Evolutionary conservation across 805 yeast genomes (phyloP).

Genomic region (Kodamaea hsintzibuensis): DNA sequence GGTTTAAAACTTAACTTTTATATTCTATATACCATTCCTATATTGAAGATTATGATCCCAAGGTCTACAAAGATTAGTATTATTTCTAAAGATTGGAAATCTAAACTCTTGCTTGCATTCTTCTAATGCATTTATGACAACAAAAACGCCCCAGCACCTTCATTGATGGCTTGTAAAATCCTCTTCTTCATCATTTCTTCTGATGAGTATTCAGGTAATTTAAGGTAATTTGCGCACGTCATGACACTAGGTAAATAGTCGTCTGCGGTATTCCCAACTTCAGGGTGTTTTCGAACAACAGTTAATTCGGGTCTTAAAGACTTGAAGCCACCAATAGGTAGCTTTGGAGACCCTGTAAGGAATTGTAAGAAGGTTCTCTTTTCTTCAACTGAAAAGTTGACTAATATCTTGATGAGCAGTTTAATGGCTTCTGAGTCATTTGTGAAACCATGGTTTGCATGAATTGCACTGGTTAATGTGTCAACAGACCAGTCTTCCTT

Average conservation of each 20-base stretch:
- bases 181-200: constrained; percentile 58
- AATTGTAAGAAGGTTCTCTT: constrained; percentile 80
- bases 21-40: too few relatives aligned
- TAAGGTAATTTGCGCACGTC: constrained; percentile 96
- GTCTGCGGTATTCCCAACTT: constrained; percentile 65
- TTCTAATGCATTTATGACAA: constrained; percentile 49
- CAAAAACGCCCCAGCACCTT: constrained; percentile 87
- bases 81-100: neutral
- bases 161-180: constrained; percentile 70
- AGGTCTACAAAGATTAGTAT: neutral
- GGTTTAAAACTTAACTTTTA: too few relatives aligned
- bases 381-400: constrained; percentile 52
- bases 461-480: constrained; percentile 58
- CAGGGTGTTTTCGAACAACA: constrained; percentile 82
- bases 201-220: constrained; percentile 78
- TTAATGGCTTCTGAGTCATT: constrained; percentile 65
- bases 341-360: constrained; percentile 87
- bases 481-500: constrained; percentile 84
- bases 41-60: too few relatives aligned
- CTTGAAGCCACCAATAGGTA: constrained; percentile 93
- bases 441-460: constrained; percentile 89
- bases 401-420: constrained; percentile 61
- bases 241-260: constrained; percentile 92
- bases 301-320: constrained; percentile 80
- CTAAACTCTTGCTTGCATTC: neutral